Base-by-base conservation (phyloP, 768 basidiomycete species). In the Serpula lacrymans region DNA sequence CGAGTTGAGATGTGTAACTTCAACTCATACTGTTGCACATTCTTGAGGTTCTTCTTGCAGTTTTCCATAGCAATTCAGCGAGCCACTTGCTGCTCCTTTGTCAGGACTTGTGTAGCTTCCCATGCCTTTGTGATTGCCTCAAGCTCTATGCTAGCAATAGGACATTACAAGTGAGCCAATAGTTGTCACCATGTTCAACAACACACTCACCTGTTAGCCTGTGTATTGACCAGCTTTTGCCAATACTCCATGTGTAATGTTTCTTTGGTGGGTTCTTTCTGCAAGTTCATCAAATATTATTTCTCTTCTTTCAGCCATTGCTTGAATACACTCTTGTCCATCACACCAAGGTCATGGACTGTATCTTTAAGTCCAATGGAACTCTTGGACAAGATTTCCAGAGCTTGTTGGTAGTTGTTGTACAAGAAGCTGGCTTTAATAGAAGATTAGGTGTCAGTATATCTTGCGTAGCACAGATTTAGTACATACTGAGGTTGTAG, bases 351-450 rank as follows among this genome's bases (percentile, higher is more conserved):
- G 17, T 46, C 42, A 2, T 17, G 8, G 46, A 52, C 45, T 0
- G 35, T 40, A 0, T 8, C 12, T 1, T 16, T 17, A n/a, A n/a
- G n/a, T n/a, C n/a, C n/a, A n/a, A n/a, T n/a, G n/a, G n/a, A n/a
- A 1, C n/a, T 39, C 3, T 40, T 33, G 12, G 4, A 10, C 4
- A 55, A 24, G 16, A 57, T 52, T 2, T 51, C 43, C 8, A 60
- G 44, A 3, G 55, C 60, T 23, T 61, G 56, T 25, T 47, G n/a
- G 14, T 61, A 63, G 46, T 62, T 58, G 24, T 56, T 46, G 22
- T 35, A 27, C 11, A 36, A 17, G 31, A 57, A 53, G 27, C 26
- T 41, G 8, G 33, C 39, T 45, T 16, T n/a, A n/a, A n/a, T n/a
- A n/a, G n/a, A n/a, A n/a, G n/a, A n/a, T n/a, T n/a, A n/a, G n/a